Base-by-base conservation (phyloP, 257 asterid species). In the Solanum verrucosum region DNA sequence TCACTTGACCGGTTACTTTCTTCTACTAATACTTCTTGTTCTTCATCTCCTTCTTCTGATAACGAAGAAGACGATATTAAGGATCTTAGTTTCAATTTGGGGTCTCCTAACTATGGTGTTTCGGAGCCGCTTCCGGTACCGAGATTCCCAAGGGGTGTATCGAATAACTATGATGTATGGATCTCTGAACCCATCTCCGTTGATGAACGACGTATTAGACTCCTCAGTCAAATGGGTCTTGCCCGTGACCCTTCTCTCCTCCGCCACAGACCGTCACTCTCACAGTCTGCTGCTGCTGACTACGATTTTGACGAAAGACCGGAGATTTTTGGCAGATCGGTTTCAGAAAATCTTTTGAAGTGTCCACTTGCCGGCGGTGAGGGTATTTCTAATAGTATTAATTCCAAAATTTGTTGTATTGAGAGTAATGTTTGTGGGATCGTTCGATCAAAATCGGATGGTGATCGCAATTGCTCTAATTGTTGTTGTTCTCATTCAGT, bases 171-270 rank as follows among this genome's bases (percentile, higher is more conserved):
- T 89, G 98, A 95, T 90, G 92, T 97, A 44, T 97, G 99, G 99
- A 92, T 92, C 93, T 95, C 98, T 84, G 94, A 90, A 84, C 99
- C 99, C 15, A 91, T 94, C 70, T 96, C 99, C 34, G 95, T 97
- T 88, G 95, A 95, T 85, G 96, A 95, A 92, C 98, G 99, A 70
- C 98, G 99, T 37, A 67, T 93, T 68, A 93, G 91, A 49, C 96
- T 97, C 83, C 94, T 97, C 79, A 88, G 88, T 67, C 95, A 92
- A 91, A 93, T 96, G 96, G 99, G 99, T 1, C 98, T 96, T 90
- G 87, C 90, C 70, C 91, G 93, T n/a, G 98, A 96, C 92, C 95
- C 96, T 12, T 84, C 98, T 25, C 92, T 96, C 73, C 93, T 91
- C 89, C 96, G 97, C 73, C 94, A 92, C 49, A 90, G 93, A 63